phyloP scores from a whole-genome alignment of 202 grass and related monocot species.

The Elaeis oleifera region DNA sequence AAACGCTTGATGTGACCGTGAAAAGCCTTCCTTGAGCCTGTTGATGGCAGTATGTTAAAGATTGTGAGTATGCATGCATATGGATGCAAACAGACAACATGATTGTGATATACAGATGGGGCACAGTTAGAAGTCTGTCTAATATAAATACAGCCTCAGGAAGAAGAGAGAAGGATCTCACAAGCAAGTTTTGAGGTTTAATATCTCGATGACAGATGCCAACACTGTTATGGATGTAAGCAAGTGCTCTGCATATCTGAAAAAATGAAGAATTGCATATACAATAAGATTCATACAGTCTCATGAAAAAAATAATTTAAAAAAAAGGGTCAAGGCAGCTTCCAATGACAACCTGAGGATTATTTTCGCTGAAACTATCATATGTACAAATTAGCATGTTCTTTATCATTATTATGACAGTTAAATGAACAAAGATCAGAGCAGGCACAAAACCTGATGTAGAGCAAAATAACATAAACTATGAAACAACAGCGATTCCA shows the following conservation, averaged over 20 bases:
- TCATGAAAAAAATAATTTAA: not conserved
- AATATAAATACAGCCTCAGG: not conserved
- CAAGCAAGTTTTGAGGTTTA: slow-evolving; percentile 95
- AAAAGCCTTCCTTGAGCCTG: too few species aligned
- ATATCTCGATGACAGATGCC: slow-evolving; percentile 98
- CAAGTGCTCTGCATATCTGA: slow-evolving; percentile 96
- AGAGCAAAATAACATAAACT: too few species aligned
- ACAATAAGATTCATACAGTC: not conserved
- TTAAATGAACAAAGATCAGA: too few species aligned
- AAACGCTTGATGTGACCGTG: too few species aligned
- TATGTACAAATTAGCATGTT: too few species aligned
- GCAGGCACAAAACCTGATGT: too few species aligned
- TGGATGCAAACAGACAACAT: too few species aligned
- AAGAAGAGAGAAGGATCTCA: slow-evolving; percentile 34
- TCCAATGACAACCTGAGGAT: not conserved
- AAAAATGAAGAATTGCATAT: slow-evolving; percentile 26
- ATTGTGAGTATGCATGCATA: too few species aligned
- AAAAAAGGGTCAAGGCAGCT: not conserved
- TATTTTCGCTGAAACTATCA: too few species aligned
- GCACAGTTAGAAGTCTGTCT: not conserved
- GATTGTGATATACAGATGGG: not conserved
- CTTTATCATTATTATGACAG: too few species aligned
- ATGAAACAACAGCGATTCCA: too few species aligned
- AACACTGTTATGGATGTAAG: slow-evolving; percentile 87
- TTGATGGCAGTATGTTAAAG: too few species aligned